Conservation (phyloP, 2,329 filamentous ascomycete genomes). For the Cladosporium sp. region DNA sequence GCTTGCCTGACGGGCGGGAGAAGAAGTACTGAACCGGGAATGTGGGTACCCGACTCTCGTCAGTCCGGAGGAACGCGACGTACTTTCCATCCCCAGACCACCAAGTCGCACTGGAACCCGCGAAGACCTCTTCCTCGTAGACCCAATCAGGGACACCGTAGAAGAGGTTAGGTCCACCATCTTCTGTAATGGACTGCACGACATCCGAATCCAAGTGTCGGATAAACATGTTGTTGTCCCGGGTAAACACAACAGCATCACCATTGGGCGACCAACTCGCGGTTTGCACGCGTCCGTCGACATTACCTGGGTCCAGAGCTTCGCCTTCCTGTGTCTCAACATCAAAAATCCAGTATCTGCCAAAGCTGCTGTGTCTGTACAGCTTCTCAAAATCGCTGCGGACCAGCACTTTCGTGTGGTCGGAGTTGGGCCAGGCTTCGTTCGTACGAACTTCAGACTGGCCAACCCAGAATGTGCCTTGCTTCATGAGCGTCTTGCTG, state of each 20-base stretch:
- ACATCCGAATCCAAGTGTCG: conserved; percentile 57
- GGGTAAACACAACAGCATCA: conserved; percentile 81
- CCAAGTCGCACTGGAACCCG: conserved; percentile 79
- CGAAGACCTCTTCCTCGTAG: conserved; percentile 81
- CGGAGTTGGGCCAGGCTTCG: conserved; percentile 67
- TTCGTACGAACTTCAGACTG: conserved; percentile 51
- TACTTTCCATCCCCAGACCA: conserved; percentile 89
- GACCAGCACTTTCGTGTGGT: conserved; percentile 83
- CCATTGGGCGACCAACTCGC: conserved; percentile 86
- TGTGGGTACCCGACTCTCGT: conserved; percentile 85
- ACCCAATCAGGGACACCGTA: conserved; percentile 98
- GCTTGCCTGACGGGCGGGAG: conserved; percentile 70
- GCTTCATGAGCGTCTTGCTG: conserved; percentile 69
- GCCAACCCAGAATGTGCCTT: conserved; percentile 54
- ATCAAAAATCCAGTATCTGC: conserved; percentile 85
- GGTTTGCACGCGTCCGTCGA: conserved; percentile 65
- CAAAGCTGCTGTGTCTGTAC: conserved; percentile 86
- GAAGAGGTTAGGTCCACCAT: conserved; percentile 83
- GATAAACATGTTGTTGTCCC: conserved; percentile 84
- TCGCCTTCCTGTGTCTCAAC: conserved; percentile 72
- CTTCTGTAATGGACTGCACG: conserved; percentile 69
- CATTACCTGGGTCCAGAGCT: conserved; percentile 66
- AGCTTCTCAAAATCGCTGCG: conserved; percentile 65
- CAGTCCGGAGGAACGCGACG: conserved; percentile 85
- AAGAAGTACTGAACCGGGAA: conserved; percentile 93